These are phyloP conservation scores for Suillus variegatus DNA, from an alignment of 768 basidiomycete species.

Conservation along the genomic window DNA sequence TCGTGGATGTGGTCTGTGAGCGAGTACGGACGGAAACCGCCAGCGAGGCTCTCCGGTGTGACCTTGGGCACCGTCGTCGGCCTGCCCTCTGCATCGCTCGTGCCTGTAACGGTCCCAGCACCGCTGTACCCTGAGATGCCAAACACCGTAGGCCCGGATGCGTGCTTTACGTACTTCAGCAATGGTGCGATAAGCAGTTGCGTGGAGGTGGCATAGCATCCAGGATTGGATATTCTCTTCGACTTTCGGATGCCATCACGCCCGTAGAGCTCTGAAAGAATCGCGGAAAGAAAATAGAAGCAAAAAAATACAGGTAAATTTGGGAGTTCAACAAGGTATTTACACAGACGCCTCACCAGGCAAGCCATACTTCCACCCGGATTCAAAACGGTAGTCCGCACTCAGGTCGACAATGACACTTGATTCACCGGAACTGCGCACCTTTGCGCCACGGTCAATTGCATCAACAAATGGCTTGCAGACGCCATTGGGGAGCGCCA, in stretches of 20 bases:
- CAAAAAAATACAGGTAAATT: conserved; percentile 36
- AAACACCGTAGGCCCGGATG: conserved; percentile 79
- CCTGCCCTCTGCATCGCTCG: conserved; percentile 63
- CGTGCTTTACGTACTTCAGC: conserved; percentile 61
- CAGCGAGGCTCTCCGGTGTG: conserved; percentile 68
- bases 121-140: conserved; percentile 95
- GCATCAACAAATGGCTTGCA: conserved; percentile 98
- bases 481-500: conserved; percentile 98
- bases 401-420: conserved; percentile 91
- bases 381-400: conserved; percentile 95
- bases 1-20: conserved; percentile 99
- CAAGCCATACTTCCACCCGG: conserved; percentile 95
- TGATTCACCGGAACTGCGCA: conserved; percentile 46
- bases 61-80: conserved; percentile 83
- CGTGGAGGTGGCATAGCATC: conserved; percentile 93
- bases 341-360: conserved; percentile 81
- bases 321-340: conserved; percentile 37
- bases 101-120: conserved; percentile 80
- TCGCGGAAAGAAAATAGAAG: conserved; percentile 19
- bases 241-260: conserved; percentile 67
- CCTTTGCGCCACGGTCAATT: conserved; percentile 72
- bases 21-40: conserved; percentile 81
- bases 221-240: conserved; percentile 93
- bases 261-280: conserved; percentile 77
- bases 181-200: conserved; percentile 93